Percentiles rank a stretch among this genome's conserved stretches.
phyloP scores from a whole-genome alignment of 192 early-diverging fungal genomes.

The Podila minutissima region DNA sequence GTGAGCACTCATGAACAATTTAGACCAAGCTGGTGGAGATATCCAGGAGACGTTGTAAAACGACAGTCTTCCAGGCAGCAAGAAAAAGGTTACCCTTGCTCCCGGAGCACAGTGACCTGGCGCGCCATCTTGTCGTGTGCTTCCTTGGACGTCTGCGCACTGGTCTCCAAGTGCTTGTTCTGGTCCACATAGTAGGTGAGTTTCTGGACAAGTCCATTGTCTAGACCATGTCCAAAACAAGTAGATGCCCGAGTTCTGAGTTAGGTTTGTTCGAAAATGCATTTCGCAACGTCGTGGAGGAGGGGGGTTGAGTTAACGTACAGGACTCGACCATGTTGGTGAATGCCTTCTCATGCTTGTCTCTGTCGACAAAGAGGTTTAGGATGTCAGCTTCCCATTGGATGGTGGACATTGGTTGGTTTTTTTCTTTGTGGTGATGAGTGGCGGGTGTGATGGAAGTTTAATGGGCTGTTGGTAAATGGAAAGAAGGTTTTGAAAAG shows the following conservation, averaged over 20 bases:
- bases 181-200: conserved; percentile 50
- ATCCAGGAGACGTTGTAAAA: background rate
- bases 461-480: background rate
- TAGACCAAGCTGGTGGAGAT: background rate
- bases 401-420: conserved; percentile 21
- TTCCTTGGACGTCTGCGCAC: conserved; percentile 36
- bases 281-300: background rate
- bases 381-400: conserved; percentile 56
- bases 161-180: conserved; percentile 51
- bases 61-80: background rate
- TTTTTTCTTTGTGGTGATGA: conserved; percentile 18
- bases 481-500: no score
- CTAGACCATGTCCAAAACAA: conserved; percentile 9
- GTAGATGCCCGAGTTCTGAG: background rate
- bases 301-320: conserved; percentile 28
- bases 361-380: conserved; percentile 49
- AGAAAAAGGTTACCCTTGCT: conserved; percentile 51
- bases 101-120: conserved; percentile 44
- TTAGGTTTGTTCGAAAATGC: background rate
- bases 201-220: conserved; percentile 57
- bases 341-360: conserved; percentile 58
- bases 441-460: background rate
- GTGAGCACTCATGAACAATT: background rate
- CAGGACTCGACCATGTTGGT: conserved; percentile 59
- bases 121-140: conserved; percentile 46